Evolutionary conservation across 139 green algal genomes (phyloP).

Genomic region (Eudorina sp.): DNA sequence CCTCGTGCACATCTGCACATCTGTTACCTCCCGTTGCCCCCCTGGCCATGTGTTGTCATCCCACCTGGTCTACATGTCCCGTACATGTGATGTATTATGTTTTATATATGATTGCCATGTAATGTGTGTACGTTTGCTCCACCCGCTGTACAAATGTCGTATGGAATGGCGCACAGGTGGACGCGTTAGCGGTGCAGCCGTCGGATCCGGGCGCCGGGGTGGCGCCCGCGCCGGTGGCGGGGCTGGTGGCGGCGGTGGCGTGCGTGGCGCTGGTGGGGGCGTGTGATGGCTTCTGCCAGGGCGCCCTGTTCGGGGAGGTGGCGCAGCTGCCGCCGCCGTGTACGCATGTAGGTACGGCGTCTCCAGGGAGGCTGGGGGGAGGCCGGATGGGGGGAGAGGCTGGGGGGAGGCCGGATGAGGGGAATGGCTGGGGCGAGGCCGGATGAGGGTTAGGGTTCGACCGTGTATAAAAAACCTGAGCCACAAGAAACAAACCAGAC

Average conservation of each 20-base stretch:
- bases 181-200: not conserved
- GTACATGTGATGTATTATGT: no score
- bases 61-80: no score
- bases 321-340: constrained; percentile 66
- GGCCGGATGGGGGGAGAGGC: not conserved
- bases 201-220: not conserved
- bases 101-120: no score
- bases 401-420: no score
- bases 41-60: no score
- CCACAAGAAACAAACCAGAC: no score
- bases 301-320: constrained; percentile 81
- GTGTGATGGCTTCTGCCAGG: constrained; percentile 79
- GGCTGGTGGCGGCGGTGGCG: constrained; percentile 51
- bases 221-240: not conserved
- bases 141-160: no score
- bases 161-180: constrained; percentile 23
- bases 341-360: constrained; percentile 63
- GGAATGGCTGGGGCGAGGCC: not conserved
- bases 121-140: no score
- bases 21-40: no score
- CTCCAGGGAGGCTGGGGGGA: not conserved
- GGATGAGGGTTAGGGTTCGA: not conserved
- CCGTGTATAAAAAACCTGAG: no score
- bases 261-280: constrained; percentile 69
- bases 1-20: no score